Conservation (phyloP, 164 flowering plant species). For the Magnolia changhungtana region DNA sequence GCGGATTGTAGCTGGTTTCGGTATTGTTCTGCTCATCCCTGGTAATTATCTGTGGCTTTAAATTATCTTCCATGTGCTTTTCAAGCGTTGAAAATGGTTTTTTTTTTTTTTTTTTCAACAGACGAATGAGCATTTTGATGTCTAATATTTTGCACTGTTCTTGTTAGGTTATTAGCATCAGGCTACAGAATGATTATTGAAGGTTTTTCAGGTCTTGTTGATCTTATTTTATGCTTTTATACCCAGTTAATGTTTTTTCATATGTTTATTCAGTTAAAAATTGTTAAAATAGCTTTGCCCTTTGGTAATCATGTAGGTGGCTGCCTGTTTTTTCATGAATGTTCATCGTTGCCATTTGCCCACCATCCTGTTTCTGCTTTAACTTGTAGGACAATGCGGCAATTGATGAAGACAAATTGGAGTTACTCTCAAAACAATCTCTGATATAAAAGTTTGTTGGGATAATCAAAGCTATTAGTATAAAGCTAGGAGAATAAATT, state of each 20-base stretch:
- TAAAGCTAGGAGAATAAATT: too few species aligned
- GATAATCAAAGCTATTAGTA: too few species aligned
- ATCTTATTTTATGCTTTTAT: background rate
- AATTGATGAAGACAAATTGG: too few species aligned
- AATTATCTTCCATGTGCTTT: background rate
- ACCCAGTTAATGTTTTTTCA: background rate
- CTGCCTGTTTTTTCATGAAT: background rate
- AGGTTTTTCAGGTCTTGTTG: background rate
- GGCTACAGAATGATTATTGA: background rate
- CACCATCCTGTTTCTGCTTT: too few species aligned
- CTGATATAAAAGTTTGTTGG: too few species aligned
- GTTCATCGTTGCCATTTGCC: too few species aligned
- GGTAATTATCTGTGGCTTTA: background rate
- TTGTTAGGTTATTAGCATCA: background rate
- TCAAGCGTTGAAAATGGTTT: background rate
- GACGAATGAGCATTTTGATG: constrained; percentile 3
- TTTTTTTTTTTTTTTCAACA: background rate
- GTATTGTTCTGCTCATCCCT: constrained; percentile 7
- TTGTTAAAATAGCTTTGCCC: background rate
- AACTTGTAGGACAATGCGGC: too few species aligned
- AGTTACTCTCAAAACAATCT: too few species aligned
- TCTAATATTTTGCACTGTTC: background rate
- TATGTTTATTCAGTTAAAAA: background rate
- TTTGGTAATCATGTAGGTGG: background rate
- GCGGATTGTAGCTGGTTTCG: constrained; percentile 3